Base-by-base conservation (phyloP, 192 early-diverging fungal species). In the Martensiomyces pterosporus region DNA sequence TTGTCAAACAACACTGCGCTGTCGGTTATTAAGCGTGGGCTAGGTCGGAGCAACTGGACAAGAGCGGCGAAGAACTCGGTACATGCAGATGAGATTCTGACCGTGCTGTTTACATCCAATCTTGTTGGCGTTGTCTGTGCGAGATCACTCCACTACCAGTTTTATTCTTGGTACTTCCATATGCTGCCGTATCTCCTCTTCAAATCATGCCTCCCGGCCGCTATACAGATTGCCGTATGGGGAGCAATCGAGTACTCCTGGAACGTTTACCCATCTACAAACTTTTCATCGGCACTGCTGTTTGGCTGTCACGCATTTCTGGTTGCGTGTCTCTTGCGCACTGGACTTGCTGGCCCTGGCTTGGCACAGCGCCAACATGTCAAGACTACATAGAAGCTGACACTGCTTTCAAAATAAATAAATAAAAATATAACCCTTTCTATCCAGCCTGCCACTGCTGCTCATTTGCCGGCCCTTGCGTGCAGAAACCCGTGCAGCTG, bases 141-240 rank as follows among this genome's bases (percentile, higher is more conserved):
- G 4, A 68, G 95, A 18, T 86, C 88, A 1, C 68, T 98, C 45
- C 95, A 98, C 58, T 96, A 95, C 58, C 93, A 97, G 78, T 98
- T 98, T 60, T 98, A 91, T 55, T 76, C 89, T 0, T 98, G 95
- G 95, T 98, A 96, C 63, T 87, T 71, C 27, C 85, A 89, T 64
- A 79, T 83, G 25, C 33, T 97, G 24, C 95, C 95, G 10, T 89
- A 86, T 42, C 56, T 98, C 8, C 54, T 92, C 12, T 86, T 82
- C 74, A 24, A 45, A 9, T 46, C 57, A 13, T 36, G 24, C 13
- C 38, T 66, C 27, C 41, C 48, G 4, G 3, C 48, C 21, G 25
- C 8, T 8, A 23, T 10, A 5, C 42, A 41, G 47, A 24, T 37
- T 23, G 49, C 40, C 2, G 34, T 56, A 18, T 74, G 70, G 70